These are phyloP conservation scores for Rubus parviflorus DNA, from an alignment of 306 rosid genomes.

Conservation along the genomic window DNA sequence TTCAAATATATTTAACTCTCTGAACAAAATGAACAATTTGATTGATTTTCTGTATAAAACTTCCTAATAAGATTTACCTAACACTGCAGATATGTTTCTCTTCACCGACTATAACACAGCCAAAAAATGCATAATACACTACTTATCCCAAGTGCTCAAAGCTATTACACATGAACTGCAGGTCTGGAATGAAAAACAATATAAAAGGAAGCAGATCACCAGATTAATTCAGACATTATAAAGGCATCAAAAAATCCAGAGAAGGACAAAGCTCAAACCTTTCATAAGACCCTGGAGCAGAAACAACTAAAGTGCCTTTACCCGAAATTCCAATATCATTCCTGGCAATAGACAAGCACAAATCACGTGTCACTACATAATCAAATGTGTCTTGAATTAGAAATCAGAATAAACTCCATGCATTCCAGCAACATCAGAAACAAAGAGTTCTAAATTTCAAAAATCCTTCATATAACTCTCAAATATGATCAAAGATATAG, in stretches of 20 bases:
- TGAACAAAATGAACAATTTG: neutral
- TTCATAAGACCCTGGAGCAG: slow-evolving; percentile 78
- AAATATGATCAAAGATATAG: neutral
- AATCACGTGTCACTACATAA: slow-evolving; percentile 27
- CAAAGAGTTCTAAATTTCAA: neutral
- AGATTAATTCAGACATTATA: neutral
- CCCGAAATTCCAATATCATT: slow-evolving; percentile 58
- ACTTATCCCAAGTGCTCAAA: neutral
- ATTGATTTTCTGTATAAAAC: neutral
- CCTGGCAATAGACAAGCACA: slow-evolving; percentile 44
- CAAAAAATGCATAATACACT: slow-evolving; percentile 13
- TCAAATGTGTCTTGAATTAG: neutral
- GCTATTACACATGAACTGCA: neutral
- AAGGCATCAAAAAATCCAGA: slow-evolving; percentile 9
- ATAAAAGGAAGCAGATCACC: slow-evolving; percentile 2
- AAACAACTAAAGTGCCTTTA: slow-evolving; percentile 47
- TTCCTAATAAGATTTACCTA: neutral
- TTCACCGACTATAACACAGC: neutral
- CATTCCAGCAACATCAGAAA: neutral
- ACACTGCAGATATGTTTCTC: neutral
- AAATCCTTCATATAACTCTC: neutral
- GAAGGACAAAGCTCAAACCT: slow-evolving; percentile 49
- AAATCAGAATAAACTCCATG: neutral
- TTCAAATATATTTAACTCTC: neutral
- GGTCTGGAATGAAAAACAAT: slow-evolving; percentile 7